Evolutionary conservation across 2,329 filamentous ascomycete species (phyloP).

Genomic region (Orbilia brochopaga): DNA sequence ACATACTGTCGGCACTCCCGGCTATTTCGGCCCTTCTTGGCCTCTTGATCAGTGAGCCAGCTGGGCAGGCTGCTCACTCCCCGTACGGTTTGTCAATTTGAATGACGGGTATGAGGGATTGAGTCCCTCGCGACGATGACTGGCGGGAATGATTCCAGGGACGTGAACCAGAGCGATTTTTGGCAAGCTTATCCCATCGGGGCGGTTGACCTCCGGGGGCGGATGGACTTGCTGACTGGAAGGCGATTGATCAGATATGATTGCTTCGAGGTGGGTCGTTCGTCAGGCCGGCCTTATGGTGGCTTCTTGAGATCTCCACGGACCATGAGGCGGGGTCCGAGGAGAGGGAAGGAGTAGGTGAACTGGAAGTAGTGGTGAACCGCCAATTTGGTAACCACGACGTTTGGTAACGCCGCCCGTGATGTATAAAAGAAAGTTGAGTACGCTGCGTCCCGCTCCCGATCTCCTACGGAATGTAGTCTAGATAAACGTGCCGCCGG

Average conservation of each 20-base stretch:
- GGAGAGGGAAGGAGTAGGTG: constrained; percentile 49
- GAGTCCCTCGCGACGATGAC: constrained; percentile 29
- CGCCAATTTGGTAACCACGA: constrained; percentile 52
- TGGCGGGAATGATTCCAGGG: constrained; percentile 28
- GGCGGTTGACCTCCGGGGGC: constrained; percentile 36
- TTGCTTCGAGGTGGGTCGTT: constrained; percentile 13
- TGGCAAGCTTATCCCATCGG: constrained; percentile 48
- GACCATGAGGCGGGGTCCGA: constrained; percentile 50
- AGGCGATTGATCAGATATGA: constrained; percentile 8
- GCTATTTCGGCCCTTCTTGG: constrained; percentile 32
- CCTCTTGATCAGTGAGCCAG: constrained; percentile 44
- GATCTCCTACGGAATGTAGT: constrained; percentile 31
- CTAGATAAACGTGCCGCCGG: constrained; percentile 24
- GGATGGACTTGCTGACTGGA: constrained; percentile 7
- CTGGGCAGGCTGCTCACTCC: constrained; percentile 51
- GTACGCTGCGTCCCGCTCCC: constrained; percentile 39
- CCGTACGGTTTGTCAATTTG: constrained; percentile 49
- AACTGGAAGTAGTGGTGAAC: constrained; percentile 46
- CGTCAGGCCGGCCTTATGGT: constrained; percentile 27
- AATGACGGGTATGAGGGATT: constrained; percentile 32
- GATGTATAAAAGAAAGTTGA: constrained; percentile 16
- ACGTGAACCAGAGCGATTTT: constrained; percentile 33
- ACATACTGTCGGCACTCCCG: constrained; percentile 29
- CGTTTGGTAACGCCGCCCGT: constrained; percentile 49
- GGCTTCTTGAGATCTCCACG: constrained; percentile 50